Evolutionary conservation across 2,329 filamentous ascomycete species (phyloP).

Genomic region (Venturia nashicola): DNA sequence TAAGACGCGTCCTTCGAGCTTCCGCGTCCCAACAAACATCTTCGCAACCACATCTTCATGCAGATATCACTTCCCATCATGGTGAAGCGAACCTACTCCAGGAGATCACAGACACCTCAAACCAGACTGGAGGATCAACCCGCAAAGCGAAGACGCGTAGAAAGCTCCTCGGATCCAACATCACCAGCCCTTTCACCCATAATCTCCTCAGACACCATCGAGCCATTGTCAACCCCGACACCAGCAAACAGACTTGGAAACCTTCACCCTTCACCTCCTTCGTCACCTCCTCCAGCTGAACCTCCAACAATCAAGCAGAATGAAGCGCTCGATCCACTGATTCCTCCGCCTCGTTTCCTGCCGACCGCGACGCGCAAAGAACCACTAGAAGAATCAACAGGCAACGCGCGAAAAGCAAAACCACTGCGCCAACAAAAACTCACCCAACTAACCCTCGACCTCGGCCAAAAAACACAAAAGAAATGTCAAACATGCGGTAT

Average conservation of each 20-base stretch:
- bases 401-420: not conserved
- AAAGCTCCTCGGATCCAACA: not conserved
- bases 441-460: slow-evolving; percentile 9
- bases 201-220: slow-evolving; percentile 3
- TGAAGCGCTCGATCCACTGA: not conserved
- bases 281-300: not conserved
- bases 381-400: not conserved
- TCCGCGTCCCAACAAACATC: too few species aligned
- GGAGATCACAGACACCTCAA: not conserved
- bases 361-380: not conserved
- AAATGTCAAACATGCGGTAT: slow-evolving; percentile 48
- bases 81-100: slow-evolving; percentile 9
- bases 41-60: not conserved
- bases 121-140: not conserved
- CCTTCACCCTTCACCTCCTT: not conserved
- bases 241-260: not conserved
- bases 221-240: slow-evolving; percentile 1
- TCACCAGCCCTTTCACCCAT: not conserved
- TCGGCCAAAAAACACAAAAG: slow-evolving; percentile 4
- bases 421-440: slow-evolving; percentile 1
- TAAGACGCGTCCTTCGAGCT: not conserved
- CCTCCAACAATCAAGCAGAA: not conserved
- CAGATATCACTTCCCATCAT: not conserved
- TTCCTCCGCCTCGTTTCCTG: not conserved
- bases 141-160: slow-evolving; percentile 1